Evolutionary conservation across 257 asterid genomes (phyloP), one percentile per base, ranked within the genome.

Genomic region (Nicotiana paniculata): DNA sequence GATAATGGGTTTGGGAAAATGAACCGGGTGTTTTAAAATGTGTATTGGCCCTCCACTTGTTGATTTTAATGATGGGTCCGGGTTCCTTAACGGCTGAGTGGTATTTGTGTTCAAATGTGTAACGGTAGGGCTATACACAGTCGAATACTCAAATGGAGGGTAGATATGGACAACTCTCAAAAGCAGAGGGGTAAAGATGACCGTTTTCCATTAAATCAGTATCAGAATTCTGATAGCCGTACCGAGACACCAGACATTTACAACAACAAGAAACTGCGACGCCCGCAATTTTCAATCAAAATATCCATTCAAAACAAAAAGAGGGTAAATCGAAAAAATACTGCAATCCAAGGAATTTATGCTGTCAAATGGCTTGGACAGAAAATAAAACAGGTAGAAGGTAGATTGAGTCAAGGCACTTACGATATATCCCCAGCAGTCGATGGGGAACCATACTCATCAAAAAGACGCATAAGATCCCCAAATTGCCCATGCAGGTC

Each of bases 401-500:
- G 24, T 37, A 54, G 28, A 26, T 4, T 32, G 55, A 74, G 8
- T 26, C 10, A 58, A 26, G n/a, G 33, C 10, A 86, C 98, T 79
- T 90, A 96, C 99, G 98, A 90, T 83, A 96, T 96, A 88, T 96
- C 99, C 80, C 99, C 99, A 48, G 99, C 99, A 17, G 99, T 96
- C 43, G 99, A 96, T 81, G 99, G 98, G 76, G 98, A 91, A 82
- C 99, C 99, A 86, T 96, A 96, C 92, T 96, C 99, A 82, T 94
- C 99, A 78, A 96, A 96, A 81, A 96, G 98, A 69, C 99, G 91
- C 99, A 96, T 96, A 69, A 96, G 95, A 89, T 96, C 99, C 69
- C 99, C 99, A 88, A 96, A 96, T 80, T 96, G 99, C 64, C 99
- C 99, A 57, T 96, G 99, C 90, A 96, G 91, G 88, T 96, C 99